Conservation (phyloP, 805 yeast genomes). For the Yamadazyma akitaensis region DNA sequence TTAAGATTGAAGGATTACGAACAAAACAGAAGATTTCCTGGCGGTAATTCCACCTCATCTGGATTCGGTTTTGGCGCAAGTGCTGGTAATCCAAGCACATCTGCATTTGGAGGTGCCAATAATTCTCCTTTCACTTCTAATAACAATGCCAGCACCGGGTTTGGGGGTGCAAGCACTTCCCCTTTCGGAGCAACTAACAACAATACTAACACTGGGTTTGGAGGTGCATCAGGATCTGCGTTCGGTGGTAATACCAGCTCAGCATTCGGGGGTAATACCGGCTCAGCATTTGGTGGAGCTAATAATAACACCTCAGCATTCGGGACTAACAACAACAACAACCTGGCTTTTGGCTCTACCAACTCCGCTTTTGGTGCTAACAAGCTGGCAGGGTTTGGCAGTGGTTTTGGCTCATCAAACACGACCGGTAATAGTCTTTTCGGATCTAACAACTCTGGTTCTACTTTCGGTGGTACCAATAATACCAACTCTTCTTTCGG, state of each 20-base stretch:
- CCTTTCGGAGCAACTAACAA: constrained; percentile 23
- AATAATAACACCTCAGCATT: constrained; percentile 22
- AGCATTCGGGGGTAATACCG: constrained; percentile 20
- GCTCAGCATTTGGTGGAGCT: constrained; percentile 21
- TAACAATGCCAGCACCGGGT: constrained; percentile 1
- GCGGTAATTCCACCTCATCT: constrained; percentile 19
- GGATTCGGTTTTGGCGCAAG: constrained; percentile 32
- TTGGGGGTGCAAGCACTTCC: constrained; percentile 8
- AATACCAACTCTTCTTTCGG: constrained; percentile 35
- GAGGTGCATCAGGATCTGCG: background rate
- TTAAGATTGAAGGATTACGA: constrained; percentile 85
- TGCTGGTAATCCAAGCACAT: constrained; percentile 18
- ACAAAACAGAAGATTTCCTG: constrained; percentile 63
- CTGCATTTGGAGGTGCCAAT: constrained; percentile 16
- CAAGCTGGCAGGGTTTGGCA: constrained; percentile 13
- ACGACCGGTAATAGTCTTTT: constrained; percentile 16
- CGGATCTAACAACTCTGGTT: constrained; percentile 24
- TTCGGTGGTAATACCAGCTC: constrained; percentile 2
- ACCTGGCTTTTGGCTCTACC: constrained; percentile 22
- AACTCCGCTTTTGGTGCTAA: constrained; percentile 21
- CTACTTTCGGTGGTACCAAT: constrained; percentile 26
- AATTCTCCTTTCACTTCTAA: constrained; percentile 15
- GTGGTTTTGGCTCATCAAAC: constrained; percentile 18
- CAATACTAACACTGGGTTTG: constrained; percentile 14
- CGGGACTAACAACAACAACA: constrained; percentile 27